Conservation (phyloP, 2,329 filamentous ascomycete genomes). For the Phoma sp. region DNA sequence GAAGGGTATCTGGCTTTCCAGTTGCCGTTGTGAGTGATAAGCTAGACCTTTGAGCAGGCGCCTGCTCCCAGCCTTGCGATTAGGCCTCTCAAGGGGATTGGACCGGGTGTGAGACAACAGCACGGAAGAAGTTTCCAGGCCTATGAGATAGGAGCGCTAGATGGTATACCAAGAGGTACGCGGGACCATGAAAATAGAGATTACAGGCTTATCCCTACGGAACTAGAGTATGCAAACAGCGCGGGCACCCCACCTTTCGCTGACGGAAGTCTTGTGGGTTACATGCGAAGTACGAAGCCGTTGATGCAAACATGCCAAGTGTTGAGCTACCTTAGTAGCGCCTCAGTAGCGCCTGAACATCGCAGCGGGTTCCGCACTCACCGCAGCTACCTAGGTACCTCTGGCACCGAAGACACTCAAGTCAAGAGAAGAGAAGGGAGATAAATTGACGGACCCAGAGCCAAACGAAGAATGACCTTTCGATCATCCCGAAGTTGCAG, state of each 20-base stretch:
- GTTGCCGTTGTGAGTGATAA: neutral
- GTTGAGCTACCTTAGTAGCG: no score
- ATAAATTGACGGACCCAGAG: neutral
- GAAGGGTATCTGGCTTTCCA: neutral
- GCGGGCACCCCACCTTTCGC: no score
- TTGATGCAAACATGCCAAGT: constrained; percentile 7
- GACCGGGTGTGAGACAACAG: neutral
- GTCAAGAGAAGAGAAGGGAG: neutral
- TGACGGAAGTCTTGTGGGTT: no score
- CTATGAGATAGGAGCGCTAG: neutral
- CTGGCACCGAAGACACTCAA: neutral
- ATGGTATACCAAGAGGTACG: no score
- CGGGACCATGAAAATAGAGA: no score
- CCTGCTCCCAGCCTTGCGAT: neutral
- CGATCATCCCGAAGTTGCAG: neutral
- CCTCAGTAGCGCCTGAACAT: neutral
- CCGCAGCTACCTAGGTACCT: no score
- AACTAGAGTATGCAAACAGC: no score
- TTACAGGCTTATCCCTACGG: no score
- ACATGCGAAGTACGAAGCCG: no score
- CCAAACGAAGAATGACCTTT: neutral
- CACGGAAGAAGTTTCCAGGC: neutral
- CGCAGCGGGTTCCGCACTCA: neutral
- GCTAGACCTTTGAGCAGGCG: neutral
- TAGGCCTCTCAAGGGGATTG: neutral